phyloP scores from a whole-genome alignment of 2,329 filamentous ascomycete species.

The Phialophora expanda region DNA sequence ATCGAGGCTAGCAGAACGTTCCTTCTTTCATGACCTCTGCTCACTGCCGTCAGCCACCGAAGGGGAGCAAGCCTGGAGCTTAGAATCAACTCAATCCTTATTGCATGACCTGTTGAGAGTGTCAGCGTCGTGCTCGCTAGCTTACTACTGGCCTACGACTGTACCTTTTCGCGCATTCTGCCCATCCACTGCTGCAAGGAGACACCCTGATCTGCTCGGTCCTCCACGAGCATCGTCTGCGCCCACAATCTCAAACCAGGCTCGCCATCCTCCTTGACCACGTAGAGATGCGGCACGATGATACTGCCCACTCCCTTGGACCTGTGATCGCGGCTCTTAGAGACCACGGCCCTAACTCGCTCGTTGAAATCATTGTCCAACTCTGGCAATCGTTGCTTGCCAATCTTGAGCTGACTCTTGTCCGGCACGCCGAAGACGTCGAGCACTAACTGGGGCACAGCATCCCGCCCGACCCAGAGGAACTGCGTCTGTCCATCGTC shows the following conservation, averaged over 20 bases:
- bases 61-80: background rate
- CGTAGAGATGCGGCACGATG: slow-evolving; percentile 86
- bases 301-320: slow-evolving; percentile 90
- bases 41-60: background rate
- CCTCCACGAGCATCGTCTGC: slow-evolving; percentile 92
- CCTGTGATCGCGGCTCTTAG: slow-evolving; percentile 89
- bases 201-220: slow-evolving; percentile 90
- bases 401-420: slow-evolving; percentile 82
- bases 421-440: slow-evolving; percentile 92
- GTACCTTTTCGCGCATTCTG: slow-evolving; percentile 90
- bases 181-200: slow-evolving; percentile 95
- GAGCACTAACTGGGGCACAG: slow-evolving; percentile 82
- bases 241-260: slow-evolving; percentile 95
- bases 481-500: slow-evolving; percentile 98
- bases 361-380: slow-evolving; percentile 97
- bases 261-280: slow-evolving; percentile 94
- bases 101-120: slow-evolving; percentile 35
- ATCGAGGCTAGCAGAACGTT: slow-evolving; percentile 17
- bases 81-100: slow-evolving; percentile 9
- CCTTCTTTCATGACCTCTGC: background rate
- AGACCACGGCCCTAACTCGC: slow-evolving; percentile 83
- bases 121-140: slow-evolving; percentile 24
- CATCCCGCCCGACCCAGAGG: slow-evolving; percentile 91
- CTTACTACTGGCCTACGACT: slow-evolving; percentile 37
- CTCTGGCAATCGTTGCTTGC: slow-evolving; percentile 84